Evolutionary conservation across 768 basidiomycete species (phyloP).

Genomic region (Kwoniella dendrophila): DNA sequence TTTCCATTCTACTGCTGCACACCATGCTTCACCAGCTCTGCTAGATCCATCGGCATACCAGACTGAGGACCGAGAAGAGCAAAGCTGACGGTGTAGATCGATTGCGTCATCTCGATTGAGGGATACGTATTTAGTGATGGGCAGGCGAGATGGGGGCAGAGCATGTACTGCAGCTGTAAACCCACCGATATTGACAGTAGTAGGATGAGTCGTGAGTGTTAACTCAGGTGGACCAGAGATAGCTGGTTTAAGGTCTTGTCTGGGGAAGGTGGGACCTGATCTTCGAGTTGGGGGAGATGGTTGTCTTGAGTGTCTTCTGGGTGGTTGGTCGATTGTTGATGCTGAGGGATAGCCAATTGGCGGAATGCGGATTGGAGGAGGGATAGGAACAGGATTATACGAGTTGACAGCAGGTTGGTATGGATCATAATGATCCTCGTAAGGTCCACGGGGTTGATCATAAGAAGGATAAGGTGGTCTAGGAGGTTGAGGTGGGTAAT

Average conservation of each 20-base stretch:
- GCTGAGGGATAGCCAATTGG: constrained; percentile 11
- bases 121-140: constrained; percentile 44
- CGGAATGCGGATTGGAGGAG: constrained; percentile 12
- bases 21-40: constrained; percentile 53
- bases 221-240: constrained; percentile 17
- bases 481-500: constrained; percentile 26
- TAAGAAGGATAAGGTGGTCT: constrained; percentile 27
- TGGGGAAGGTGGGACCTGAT: constrained; percentile 4
- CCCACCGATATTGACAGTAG: constrained; percentile 33
- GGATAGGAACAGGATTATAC: constrained; percentile 20
- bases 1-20: constrained; percentile 54
- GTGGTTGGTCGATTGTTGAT: constrained; percentile 5
- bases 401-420: constrained; percentile 34
- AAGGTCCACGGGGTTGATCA: constrained; percentile 38
- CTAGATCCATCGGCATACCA: constrained; percentile 51
- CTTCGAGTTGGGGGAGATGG: constrained; percentile 8
- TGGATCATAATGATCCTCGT: constrained; percentile 47
- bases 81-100: constrained; percentile 43
- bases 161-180: constrained; percentile 38
- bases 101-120: constrained; percentile 42
- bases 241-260: not conserved
- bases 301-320: constrained; percentile 9
- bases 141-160: constrained; percentile 44
- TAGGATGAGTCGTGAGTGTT: constrained; percentile 33
- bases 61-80: constrained; percentile 27